Percentiles rank a stretch among this genome's conserved stretches.
Conservation (phyloP, 2,329 filamentous ascomycete genomes). For the Cytospora paraplurivora region DNA sequence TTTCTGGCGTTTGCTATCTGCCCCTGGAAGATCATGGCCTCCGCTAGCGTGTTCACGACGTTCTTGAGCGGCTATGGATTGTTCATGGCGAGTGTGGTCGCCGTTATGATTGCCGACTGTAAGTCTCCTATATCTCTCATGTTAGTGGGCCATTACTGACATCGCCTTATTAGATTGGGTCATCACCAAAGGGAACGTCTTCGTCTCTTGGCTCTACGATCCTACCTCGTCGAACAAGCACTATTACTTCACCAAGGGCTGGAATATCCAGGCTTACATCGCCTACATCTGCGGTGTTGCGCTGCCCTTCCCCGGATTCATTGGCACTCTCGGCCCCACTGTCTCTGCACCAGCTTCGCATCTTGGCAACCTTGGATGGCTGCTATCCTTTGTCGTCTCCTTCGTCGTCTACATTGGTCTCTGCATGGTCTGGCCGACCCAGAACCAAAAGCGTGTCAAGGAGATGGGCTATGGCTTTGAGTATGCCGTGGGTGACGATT, state of each 20-base stretch:
- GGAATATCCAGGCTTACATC: conserved; percentile 40
- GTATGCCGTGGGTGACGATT: conserved; percentile 21
- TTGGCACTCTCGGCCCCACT: conserved; percentile 37
- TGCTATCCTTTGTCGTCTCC: conserved; percentile 38
- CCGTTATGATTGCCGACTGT: conserved; percentile 31
- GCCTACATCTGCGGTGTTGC: conserved; percentile 40
- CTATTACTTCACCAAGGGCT: conserved; percentile 39
- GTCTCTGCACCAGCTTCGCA: conserved; percentile 37
- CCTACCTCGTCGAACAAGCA: conserved; percentile 36
- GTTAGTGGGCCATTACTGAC: background rate
- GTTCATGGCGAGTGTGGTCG: conserved; percentile 31
- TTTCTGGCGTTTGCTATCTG: conserved; percentile 30
- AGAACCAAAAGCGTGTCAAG: conserved; percentile 19
- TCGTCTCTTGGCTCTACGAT: conserved; percentile 38
- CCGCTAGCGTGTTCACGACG: conserved; percentile 30
- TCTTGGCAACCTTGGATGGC: conserved; percentile 40
- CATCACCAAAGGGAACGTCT: conserved; percentile 41
- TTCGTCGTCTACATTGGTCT: conserved; percentile 39
- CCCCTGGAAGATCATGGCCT: conserved; percentile 34
- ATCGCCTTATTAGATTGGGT: conserved; percentile 36
- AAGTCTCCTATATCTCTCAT: background rate
- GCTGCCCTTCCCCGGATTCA: conserved; percentile 40
- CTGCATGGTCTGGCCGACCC: conserved; percentile 36
- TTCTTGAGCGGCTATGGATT: conserved; percentile 32
- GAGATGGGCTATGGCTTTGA: conserved; percentile 22